Base-by-base conservation (phyloP, 2,329 filamentous ascomycete species). In the Pseudogymnoascus verrucosus region DNA sequence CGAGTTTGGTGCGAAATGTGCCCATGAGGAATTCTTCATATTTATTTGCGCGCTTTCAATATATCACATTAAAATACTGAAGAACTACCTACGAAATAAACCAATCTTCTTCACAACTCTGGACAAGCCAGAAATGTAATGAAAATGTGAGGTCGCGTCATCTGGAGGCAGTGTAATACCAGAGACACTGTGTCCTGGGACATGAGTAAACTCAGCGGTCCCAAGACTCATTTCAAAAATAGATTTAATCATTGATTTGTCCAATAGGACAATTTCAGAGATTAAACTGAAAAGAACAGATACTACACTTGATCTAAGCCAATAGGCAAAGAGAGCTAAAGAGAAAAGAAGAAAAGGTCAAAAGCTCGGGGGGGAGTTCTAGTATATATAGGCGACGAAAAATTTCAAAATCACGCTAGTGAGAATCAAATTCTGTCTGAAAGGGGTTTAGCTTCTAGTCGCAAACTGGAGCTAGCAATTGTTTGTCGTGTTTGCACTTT, bases 201-300 rank as follows among this genome's bases (percentile, higher is more conserved):
- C 82, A 82, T 89, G 81, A 78, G 86, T 88, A 89, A 90, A 88
- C 86, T 81, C 85, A 89, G 87, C 84, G 86, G 82, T 69, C 69
- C 72, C 76, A 73, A 70, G 73, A 74, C 77, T 71, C 83, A 69
- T 65, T 70, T 65, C 81, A 90, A 90, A 88, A 89, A 93, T 91
- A 83, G 82, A 87, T 85, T 85, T 90, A 92, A 93, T 90, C 87
- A 85, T 80, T 81, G 83, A 84, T 84, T 81, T 81, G 80, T 80
- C 81, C 85, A 61, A 82, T 79, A 84, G 86, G 82, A 80, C 81
- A 82, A 83, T 91, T 90, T 89, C 89, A 93, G 89, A 89, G 87
- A 91, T 92, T 92, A 93, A 92, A 91, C 89, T 93, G 87, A 91
- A 89, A 91, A 92, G 89, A 93, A 92, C 89, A 91, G 88, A 90